These are phyloP conservation scores for Penicillium italicum DNA, from an alignment of 2,329 filamentous ascomycete species.

Conservation along the genomic window DNA sequence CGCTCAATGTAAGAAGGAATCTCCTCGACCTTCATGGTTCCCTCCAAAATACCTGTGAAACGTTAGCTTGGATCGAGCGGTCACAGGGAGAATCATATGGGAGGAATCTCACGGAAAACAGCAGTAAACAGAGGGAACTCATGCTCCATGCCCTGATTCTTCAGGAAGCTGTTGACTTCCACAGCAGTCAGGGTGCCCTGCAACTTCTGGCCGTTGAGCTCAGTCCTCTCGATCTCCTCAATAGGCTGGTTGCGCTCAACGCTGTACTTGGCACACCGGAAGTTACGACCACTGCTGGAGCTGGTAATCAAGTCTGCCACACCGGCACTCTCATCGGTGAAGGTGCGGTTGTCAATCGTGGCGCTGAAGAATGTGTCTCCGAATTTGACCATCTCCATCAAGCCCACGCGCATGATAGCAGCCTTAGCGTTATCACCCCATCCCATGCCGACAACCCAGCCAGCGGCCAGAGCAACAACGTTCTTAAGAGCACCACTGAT, in stretches of 20 bases:
- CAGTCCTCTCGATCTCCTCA: slow-evolving; percentile 79
- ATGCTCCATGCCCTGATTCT: slow-evolving; percentile 68
- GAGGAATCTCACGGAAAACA: slow-evolving; percentile 58
- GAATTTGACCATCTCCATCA: slow-evolving; percentile 95
- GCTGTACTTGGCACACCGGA: slow-evolving; percentile 85
- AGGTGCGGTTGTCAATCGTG: slow-evolving; percentile 75
- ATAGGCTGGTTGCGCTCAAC: slow-evolving; percentile 76
- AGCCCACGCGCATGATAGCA: slow-evolving; percentile 93
- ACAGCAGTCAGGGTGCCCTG: slow-evolving; percentile 90
- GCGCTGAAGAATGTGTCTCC: slow-evolving; percentile 89
- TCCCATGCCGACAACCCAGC: slow-evolving; percentile 89
- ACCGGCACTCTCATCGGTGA: slow-evolving; percentile 94
- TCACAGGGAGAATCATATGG: not conserved
- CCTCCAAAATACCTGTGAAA: slow-evolving; percentile 65
- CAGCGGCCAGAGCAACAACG: slow-evolving; percentile 87
- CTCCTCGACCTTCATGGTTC: slow-evolving; percentile 71
- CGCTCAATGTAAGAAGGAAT: slow-evolving; percentile 66
- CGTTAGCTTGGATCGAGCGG: slow-evolving; percentile 19
- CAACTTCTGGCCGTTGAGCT: slow-evolving; percentile 94
- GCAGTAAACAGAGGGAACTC: slow-evolving; percentile 93
- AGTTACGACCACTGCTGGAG: slow-evolving; percentile 88
- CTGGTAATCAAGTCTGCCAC: slow-evolving; percentile 95
- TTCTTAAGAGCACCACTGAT: slow-evolving; percentile 95
- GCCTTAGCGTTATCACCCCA: slow-evolving; percentile 99
- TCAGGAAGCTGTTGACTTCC: slow-evolving; percentile 87